Base-by-base conservation (phyloP, 257 asterid species). In the Solanum clarkiae region DNA sequence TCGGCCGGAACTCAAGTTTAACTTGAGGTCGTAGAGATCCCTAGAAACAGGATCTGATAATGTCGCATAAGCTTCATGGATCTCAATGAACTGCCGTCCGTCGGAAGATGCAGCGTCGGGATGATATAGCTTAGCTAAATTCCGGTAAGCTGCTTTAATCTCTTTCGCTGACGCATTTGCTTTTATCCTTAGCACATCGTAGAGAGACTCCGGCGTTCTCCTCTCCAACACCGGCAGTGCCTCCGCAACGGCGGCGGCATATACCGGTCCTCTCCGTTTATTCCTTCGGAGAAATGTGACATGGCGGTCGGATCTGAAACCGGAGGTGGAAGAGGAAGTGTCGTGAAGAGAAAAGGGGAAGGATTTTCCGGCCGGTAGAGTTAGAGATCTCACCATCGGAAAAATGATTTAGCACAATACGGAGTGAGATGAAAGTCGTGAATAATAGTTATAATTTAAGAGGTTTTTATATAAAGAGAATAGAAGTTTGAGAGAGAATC, bases 121-220 rank as follows among this genome's bases (percentile, higher is more conserved):
- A 68, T 95, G 99, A 90, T 93, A 91, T 80, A 93, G 51, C 93
- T 95, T 95, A 12, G 99, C 99, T 45, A 95, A 94, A 70, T 92
- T 89, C 1, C 98, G 91, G 90, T 95, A 94, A 81, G 99, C 98
- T 85, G 95, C 69, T 84, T 92, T 94, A 88, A 95, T 95, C 92
- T 94, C 98, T 72, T 81, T 87, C 68, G 14, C 91, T 24, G 98
- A 91, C 1, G 98, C 98, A 90, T 90, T 91, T 13, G 65, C 87
- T 87, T 84, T 92, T 54, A 94, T 92, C 22, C 90, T 91, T 13
- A 94, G 94, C 18, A 95, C 96, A 87, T 93, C 93, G 91, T 95
- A 95, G 20, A 91, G 91, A 85, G 91, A 90, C 85, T 44, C 56
- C n/a, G 86, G 82, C 51, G 44, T 82, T 32, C 57, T 82, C 36